Evolutionary conservation across 192 early-diverging fungal species (phyloP), one percentile per base, ranked within the genome.

Genomic region (Obelidium mucronatum): DNA sequence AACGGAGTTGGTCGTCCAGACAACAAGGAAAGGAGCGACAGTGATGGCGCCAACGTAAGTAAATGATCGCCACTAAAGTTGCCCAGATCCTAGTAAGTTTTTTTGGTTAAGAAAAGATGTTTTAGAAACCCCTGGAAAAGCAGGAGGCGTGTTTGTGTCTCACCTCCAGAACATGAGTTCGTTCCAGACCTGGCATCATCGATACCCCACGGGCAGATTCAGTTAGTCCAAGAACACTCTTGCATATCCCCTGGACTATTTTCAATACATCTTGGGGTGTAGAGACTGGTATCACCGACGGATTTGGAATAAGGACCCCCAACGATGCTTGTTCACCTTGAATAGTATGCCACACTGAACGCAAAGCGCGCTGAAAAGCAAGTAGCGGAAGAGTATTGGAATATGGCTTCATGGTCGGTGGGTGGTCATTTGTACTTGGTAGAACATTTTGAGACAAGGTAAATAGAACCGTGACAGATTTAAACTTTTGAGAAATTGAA

Each of bases 1-100:
- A 64, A 39, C 37, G 62, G 62, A 8, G 62, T 39, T 64, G 62
- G 62, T 17, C 62, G 26, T 37, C 62, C 62, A 37, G 62, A 64
- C 17, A 64, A 34, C 30, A 64, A 24, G 11, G 34, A 33, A 5
- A 64, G 36, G 1, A 64, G 17, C 36, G 34, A 8, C 31, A 64
- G 35, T 1, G 62, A 64, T 17, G 26, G 17, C 8, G 31, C 62
- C 1, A 6, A 28, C 35, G 26, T 13, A 22, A 64, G 62, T 13
- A 64, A 33, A 13, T 44, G 42, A 44, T 11, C 17, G 5, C 42
- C 42, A 17, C 42, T 44, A 17, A 44, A 44, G 5, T 44, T 44
- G 5, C 6, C 5, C 42, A 44, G 6, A 17, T 44, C 42, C 42
- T 44, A 11, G 5, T 5, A 17, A 17, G 17, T 44, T 17, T 11